Evolutionary conservation across 192 early-diverging fungal species (phyloP), one percentile per base, ranked within the genome.

Genomic region (Coemansia sp.): DNA sequence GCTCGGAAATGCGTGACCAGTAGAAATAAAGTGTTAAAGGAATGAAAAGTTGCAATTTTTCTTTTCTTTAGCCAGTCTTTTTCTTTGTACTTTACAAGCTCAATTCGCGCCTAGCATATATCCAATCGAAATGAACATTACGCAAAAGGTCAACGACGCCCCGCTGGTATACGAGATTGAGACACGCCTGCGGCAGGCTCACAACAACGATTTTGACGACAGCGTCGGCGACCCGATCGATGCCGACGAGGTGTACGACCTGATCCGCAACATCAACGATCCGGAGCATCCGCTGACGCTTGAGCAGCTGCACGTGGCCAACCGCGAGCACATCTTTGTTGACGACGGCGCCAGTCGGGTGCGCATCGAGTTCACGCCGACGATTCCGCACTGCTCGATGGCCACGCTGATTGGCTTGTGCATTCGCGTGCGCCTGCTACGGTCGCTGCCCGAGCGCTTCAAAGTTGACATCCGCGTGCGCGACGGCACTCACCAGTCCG

Each of bases 311-410:
- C 93, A 95, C 75, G 95, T 99, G 8, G 88, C 93, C 12, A 94
- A 95, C 70, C 75, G 79, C 43, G 88, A 93, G 27, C 93, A 94
- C 73, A 88, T 99, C 60, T 66, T 67, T 3, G 91, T 99, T 8
- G 87, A 91, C 63, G 86, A 93, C 68, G 73, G 81, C 9, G 69
- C 63, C 39, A 89, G 86, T 74, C 84, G 72, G 47, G 83, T 99
- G 27, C 53, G 84, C 7, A 87, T 99, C 27, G 87, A 89, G 73
- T 97, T 99, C 68, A 96, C 94, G 0, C 97, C 97, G 1, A 97
- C 97, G 8, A 97, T 99, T 65, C 95, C 95, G 25, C 97, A 99
- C 76, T 99, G 97, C 79, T 95, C 93, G 32, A 99, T 99, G 97
- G 95, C 95, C 10, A 97, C 97, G 8, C 76, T 99, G 45, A 99